Percentiles rank a stretch among this genome's conserved stretches.
Evolutionary conservation across 768 basidiomycete species (phyloP).

Genomic region (Boletus rubroflammeus): DNA sequence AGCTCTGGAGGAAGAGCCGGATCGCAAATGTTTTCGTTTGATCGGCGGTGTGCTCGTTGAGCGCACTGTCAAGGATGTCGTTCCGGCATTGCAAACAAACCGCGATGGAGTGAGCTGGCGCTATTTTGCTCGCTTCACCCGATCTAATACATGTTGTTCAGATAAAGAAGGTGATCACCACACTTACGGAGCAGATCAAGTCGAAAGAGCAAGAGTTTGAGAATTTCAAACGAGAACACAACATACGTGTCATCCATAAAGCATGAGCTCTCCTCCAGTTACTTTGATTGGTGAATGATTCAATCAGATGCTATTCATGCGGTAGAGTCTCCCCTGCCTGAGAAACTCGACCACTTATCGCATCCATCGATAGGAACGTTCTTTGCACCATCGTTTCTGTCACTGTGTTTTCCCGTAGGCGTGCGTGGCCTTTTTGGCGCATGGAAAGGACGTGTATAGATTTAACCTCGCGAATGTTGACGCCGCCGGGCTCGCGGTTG

Average conservation of each 20-base stretch:
- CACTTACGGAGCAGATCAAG: constrained; percentile 84
- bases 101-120: constrained; percentile 66
- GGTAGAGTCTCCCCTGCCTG: background rate
- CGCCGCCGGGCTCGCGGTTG: background rate
- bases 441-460: background rate
- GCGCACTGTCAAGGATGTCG: constrained; percentile 91
- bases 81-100: constrained; percentile 87
- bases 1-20: constrained; percentile 74
- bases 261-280: constrained; percentile 16
- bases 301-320: background rate
- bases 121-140: background rate
- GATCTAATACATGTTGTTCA: constrained; percentile 32
- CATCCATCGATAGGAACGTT: background rate
- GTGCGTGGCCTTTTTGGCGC: background rate
- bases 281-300: background rate
- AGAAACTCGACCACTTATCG: background rate
- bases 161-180: constrained; percentile 80
- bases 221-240: constrained; percentile 71
- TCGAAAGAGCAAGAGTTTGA: constrained; percentile 82
- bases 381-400: background rate
- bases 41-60: constrained; percentile 96
- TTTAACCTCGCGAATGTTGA: background rate
- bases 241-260: constrained; percentile 57
- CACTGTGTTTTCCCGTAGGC: background rate
- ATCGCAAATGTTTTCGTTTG: constrained; percentile 93